Evolutionary conservation across 2,329 filamentous ascomycete species (phyloP).

Genomic region (Fonsecaea pugnacius): DNA sequence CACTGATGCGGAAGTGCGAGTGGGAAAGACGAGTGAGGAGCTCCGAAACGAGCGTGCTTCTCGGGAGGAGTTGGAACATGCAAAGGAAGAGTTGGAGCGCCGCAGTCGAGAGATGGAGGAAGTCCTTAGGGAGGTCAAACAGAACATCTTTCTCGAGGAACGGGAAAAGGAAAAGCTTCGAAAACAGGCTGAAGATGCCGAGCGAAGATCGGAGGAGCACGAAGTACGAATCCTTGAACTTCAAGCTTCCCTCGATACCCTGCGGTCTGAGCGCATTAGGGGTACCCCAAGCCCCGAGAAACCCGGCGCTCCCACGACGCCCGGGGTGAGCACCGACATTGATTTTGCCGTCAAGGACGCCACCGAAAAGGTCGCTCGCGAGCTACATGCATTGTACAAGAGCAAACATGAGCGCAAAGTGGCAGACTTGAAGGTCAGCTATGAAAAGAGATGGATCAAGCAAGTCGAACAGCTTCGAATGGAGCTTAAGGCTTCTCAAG

Average conservation of each 20-base stretch:
- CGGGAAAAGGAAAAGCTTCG: slow-evolving; percentile 80
- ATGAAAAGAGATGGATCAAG: slow-evolving; percentile 89
- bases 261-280: slow-evolving; percentile 42
- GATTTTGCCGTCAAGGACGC: slow-evolving; percentile 76
- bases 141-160: slow-evolving; percentile 77
- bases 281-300: slow-evolving; percentile 44
- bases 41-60: slow-evolving; percentile 74
- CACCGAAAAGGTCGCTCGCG: slow-evolving; percentile 88
- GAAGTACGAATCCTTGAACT: slow-evolving; percentile 53
- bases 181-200: slow-evolving; percentile 74
- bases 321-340: slow-evolving; percentile 48
- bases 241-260: slow-evolving; percentile 51
- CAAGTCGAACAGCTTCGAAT: slow-evolving; percentile 77
- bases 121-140: slow-evolving; percentile 76
- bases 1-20: slow-evolving; percentile 86
- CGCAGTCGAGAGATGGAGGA: slow-evolving; percentile 83
- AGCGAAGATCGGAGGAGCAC: slow-evolving; percentile 59
- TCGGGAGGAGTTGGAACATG: slow-evolving; percentile 72
- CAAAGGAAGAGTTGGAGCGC: slow-evolving; percentile 82
- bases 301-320: slow-evolving; percentile 29
- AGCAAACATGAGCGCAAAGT: slow-evolving; percentile 97
- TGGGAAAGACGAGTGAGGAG: slow-evolving; percentile 82
- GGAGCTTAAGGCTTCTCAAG: slow-evolving; percentile 69
- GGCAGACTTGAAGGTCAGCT: slow-evolving; percentile 76
- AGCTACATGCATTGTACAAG: slow-evolving; percentile 92